Base-by-base conservation (phyloP, 2,329 filamentous ascomycete genomes). In the Fusarium vanettenii region DNA sequence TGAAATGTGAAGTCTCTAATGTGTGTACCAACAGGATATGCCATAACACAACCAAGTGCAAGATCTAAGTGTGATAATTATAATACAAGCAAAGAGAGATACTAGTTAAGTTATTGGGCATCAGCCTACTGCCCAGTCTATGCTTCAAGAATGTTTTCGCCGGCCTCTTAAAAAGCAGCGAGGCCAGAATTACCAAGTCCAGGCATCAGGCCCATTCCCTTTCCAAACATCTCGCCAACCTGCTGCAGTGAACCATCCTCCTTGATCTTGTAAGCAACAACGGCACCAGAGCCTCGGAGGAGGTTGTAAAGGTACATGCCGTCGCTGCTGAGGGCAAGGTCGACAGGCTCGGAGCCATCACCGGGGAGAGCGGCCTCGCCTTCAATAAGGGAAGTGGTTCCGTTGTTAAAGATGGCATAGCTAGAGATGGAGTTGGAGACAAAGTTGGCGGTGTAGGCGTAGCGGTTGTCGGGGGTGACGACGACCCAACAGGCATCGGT, bases 401-500 rank as follows among this genome's bases (percentile, higher is more conserved):
- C 74, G 27, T 76, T 70, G 33, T 20, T 59, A 13, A 41, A 60
- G 14, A 75, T 60, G 18, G 37, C 22, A 33, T 76, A 76, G 56
- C 70, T 76, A 11, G 74, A 75, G 39, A 76, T 76, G 35, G 74
- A 69, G 20, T 60, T 66, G n/a, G 74, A 73, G 16, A 73, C 60
- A 59, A 76, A 76, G 63, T 74, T 76, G 45, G 74, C 72, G 1
- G 74, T 73, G 62, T 75, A 76, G 3, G 67, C 72, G 25, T 66
- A 73, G 14, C 59, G 63, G 33, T 71, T 57, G 25, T 76, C 68
- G 1, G 72, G 72, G 6, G 74, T 76, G n/a, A 75, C 65, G 20
- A 73, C 61, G 14, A 76, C 64, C 74, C 74, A 76, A 64, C 74
- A 76, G 20, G 67, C 68, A 35, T 76, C 74, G 3, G 74, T 76